Base-by-base conservation (phyloP, 2,329 filamentous ascomycete species). In the Ceratocystis eucalypticola region DNA sequence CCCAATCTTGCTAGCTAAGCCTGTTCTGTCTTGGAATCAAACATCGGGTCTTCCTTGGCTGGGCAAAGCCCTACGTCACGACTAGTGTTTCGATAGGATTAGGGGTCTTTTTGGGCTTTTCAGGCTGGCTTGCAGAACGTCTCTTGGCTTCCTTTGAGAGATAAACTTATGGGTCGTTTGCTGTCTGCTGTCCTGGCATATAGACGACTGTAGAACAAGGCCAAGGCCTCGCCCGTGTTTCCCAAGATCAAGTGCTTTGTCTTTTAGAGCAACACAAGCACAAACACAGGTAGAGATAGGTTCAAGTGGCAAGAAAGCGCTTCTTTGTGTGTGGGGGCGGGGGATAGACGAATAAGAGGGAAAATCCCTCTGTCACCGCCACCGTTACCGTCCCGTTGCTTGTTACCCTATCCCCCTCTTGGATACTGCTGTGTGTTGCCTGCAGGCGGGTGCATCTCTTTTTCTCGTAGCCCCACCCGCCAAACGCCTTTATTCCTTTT, bases 1-100 rank as follows among this genome's bases (percentile, higher is more conserved):
- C 45, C 30, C 10, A 37, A 37, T 37, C 33, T 37, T 37, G 46
- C 53, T 15, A 12, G 15, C 53, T 57, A 57, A 57, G 22, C 53
- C 53, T 28, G 7, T 28, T 57, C 25, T 57, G 53, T 28, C 17
- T 22, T 57, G 53, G 53, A 30, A 28, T 25, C 53, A 57, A 57
- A 57, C 53, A 57, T 57, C 53, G 53, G 53, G 53, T 30, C 8
- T 57, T 57, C 53, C 53, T 57, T 57, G 25, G 12, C 5, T 28
- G 30, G 53, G 25, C 53, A 28, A 57, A 57, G 53, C 53, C 53
- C 53, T 57, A 57, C 53, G 53, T 30, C 17, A 28, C 53, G 53
- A 57, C 53, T 57, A 57, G 53, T 57, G 53, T 57, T 57, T 57
- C 53, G 53, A 28, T 57, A 8, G 53, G 53, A 57, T 57, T 57